Percentiles rank a stretch among this genome's conserved stretches.
phyloP scores from a whole-genome alignment of 2,329 filamentous ascomycete species.

The Fusarium nematophilum region DNA sequence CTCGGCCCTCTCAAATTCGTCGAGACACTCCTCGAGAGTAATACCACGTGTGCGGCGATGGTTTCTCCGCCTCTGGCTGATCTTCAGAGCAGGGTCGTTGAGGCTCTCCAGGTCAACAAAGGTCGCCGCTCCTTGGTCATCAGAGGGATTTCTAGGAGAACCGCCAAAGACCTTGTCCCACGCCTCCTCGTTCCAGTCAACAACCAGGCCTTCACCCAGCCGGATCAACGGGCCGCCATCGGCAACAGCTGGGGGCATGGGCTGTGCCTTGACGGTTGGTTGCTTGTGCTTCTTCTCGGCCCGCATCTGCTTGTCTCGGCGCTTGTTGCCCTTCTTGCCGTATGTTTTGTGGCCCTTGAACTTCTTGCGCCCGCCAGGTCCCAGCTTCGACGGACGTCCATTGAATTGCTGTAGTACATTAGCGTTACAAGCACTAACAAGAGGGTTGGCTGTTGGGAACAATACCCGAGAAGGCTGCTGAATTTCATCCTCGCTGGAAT shows the following conservation, averaged over 20 bases:
- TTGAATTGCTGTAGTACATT: constrained; percentile 25
- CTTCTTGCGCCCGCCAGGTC: constrained; percentile 58
- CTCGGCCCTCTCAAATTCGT: constrained; percentile 94
- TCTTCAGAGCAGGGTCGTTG: constrained; percentile 73
- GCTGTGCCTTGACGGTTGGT: constrained; percentile 48
- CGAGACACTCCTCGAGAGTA: constrained; percentile 87
- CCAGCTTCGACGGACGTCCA: constrained; percentile 41
- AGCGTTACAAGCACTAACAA: not conserved
- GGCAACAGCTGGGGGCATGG: constrained; percentile 52
- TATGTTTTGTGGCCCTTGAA: constrained; percentile 58
- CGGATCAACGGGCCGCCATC: constrained; percentile 75
- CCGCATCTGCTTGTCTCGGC: constrained; percentile 56
- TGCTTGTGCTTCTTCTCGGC: constrained; percentile 53
- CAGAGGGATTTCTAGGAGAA: constrained; percentile 47
- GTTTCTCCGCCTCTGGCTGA: constrained; percentile 72
- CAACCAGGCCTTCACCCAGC: constrained; percentile 84
- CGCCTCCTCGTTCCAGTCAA: constrained; percentile 83
- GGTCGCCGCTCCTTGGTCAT: constrained; percentile 69
- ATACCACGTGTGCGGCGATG: constrained; percentile 71
- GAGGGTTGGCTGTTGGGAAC: not conserved
- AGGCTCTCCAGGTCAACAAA: constrained; percentile 64
- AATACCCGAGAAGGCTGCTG: constrained; percentile 42
- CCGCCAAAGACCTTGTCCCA: constrained; percentile 77
- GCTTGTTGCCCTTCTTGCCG: constrained; percentile 62
- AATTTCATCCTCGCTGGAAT: constrained; percentile 67